Percentiles rank a stretch among this genome's conserved stretches.
phyloP scores from a whole-genome alignment of 306 rosid species.

The Luffa aegyptiaca region DNA sequence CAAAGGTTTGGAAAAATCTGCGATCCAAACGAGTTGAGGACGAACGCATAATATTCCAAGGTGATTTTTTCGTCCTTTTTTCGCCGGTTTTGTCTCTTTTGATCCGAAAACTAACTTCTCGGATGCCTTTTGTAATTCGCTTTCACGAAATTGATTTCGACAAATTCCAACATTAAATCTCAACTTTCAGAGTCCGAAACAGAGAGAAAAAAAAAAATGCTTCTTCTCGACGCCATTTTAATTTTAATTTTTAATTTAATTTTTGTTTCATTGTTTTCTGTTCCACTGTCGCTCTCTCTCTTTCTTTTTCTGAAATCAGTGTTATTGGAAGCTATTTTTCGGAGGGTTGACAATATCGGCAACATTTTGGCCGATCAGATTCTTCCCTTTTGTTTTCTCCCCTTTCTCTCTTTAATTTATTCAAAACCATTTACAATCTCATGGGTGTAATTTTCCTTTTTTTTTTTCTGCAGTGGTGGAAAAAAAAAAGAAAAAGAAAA shows the following conservation, averaged over 20 bases:
- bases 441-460: neutral
- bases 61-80: constrained; percentile 14
- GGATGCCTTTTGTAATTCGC: neutral
- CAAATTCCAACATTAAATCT: too few relatives aligned
- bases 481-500: too few relatives aligned
- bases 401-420: too few relatives aligned
- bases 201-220: too few relatives aligned
- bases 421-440: too few relatives aligned
- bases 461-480: neutral
- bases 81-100: neutral
- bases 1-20: constrained; percentile 5
- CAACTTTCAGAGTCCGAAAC: too few relatives aligned
- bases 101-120: neutral
- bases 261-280: constrained; percentile 29
- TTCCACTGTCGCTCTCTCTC: constrained; percentile 33
- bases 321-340: constrained; percentile 18
- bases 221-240: neutral
- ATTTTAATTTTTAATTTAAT: neutral
- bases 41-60: neutral
- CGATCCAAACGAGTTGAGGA: constrained; percentile 10
- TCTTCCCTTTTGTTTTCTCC: neutral
- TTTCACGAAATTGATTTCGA: neutral
- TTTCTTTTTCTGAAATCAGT: neutral
- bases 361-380: neutral
- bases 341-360: constrained; percentile 4